A percentile compares a stretch with the other conserved stretches of the same genome.
Conservation (phyloP, 352 stramenopile species). For the Globisporangium ultimum region DNA sequence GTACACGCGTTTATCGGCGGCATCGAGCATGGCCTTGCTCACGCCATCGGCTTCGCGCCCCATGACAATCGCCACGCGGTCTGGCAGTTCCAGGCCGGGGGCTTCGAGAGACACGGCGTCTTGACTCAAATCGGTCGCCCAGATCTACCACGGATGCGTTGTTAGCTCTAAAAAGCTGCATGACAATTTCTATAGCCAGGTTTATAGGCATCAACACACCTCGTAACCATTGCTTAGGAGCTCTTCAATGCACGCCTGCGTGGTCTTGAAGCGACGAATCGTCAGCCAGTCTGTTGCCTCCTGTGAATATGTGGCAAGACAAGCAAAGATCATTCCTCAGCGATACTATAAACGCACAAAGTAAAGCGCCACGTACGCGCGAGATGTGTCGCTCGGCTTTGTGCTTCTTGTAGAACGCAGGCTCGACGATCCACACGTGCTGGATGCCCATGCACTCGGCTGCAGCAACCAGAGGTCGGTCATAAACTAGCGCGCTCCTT, state of each 20-base stretch:
- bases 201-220: too few species aligned
- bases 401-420: conserved; percentile 30
- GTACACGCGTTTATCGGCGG: conserved; percentile 75
- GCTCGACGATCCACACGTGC: conserved; percentile 58
- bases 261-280: conserved; percentile 72
- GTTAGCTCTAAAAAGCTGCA: not conserved
- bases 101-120: conserved; percentile 32
- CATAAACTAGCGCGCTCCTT: too few species aligned
- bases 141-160: conserved; percentile 46
- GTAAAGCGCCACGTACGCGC: conserved; percentile 13
- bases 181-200: not conserved
- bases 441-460: conserved; percentile 64
- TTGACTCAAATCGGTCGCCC: conserved; percentile 77
- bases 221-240: conserved; percentile 36
- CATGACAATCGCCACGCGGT: conserved; percentile 86
- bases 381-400: conserved; percentile 26
- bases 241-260: conserved; percentile 55
- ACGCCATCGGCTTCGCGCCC: conserved; percentile 84
- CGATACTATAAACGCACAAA: not conserved
- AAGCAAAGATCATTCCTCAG: conserved; percentile 8
- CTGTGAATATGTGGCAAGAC: not conserved
- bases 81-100: conserved; percentile 34
- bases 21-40: conserved; percentile 61
- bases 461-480: not conserved
- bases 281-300: conserved; percentile 59